phyloP scores from a whole-genome alignment of 208 protist genomes.

The Tritrichomonas musculus region DNA sequence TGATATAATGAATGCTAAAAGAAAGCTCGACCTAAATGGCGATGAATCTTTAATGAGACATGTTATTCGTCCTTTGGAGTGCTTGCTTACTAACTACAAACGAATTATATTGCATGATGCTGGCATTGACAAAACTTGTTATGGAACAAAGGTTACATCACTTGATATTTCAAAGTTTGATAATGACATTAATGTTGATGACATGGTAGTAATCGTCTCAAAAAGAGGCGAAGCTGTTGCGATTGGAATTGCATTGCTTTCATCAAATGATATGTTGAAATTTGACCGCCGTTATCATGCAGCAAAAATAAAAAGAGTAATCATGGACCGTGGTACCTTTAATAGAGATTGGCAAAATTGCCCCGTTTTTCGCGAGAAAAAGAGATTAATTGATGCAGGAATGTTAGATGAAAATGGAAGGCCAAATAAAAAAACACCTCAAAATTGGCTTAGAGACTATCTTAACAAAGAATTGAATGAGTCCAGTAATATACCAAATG shows the following conservation, averaged over 20 bases:
- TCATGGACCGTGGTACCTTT: constrained; percentile 99
- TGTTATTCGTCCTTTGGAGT: constrained; percentile 92
- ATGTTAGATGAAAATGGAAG: constrained; percentile 91
- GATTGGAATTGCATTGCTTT: constrained; percentile 94
- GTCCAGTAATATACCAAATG: too few relatives aligned
- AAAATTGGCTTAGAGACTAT: constrained; percentile 62
- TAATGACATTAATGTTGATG: constrained; percentile 81
- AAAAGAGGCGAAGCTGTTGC: constrained; percentile 99
- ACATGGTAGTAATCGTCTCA: constrained; percentile 94
- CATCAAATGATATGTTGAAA: constrained; percentile 83
- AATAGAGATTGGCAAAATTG: constrained; percentile 91
- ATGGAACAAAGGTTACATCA: constrained; percentile 95
- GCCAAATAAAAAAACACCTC: constrained; percentile 87
- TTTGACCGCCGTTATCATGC: constrained; percentile 93
- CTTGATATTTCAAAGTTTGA: constrained; percentile 93
- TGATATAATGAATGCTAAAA: constrained; percentile 94
- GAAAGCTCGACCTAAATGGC: constrained; percentile 83
- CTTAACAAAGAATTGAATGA: too few relatives aligned
- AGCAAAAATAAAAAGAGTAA: constrained; percentile 88
- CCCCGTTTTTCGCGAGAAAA: constrained; percentile 79
- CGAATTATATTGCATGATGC: constrained; percentile 97
- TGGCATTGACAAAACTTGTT: constrained; percentile 46
- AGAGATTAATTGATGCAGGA: constrained; percentile 75
- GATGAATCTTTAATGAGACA: constrained; percentile 87
- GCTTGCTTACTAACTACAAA: constrained; percentile 90